These are phyloP conservation scores for Hippophae gyantsensis DNA, from an alignment of 306 rosid genomes.

Conservation along the genomic window DNA sequence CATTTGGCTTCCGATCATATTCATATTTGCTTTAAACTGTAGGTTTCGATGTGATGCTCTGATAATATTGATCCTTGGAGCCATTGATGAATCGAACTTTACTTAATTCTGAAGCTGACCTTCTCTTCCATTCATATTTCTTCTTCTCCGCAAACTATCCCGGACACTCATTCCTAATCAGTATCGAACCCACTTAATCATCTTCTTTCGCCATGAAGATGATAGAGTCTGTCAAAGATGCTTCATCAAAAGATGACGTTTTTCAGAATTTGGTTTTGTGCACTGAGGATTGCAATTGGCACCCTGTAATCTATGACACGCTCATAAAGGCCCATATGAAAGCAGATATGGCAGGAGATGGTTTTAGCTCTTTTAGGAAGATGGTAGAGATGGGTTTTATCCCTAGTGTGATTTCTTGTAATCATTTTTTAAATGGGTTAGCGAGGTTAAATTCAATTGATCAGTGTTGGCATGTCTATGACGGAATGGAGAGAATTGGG, in stretches of 20 bases:
- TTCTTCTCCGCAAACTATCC: no score
- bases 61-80: no score
- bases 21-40: no score
- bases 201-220: background rate
- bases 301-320: conserved; percentile 59
- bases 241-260: conserved; percentile 31
- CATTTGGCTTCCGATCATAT: no score
- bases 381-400: conserved; percentile 41
- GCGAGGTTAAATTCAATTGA: conserved; percentile 35
- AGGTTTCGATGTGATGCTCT: no score
- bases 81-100: no score
- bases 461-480: conserved; percentile 76
- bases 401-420: conserved; percentile 64
- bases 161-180: no score
- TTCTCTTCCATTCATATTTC: no score
- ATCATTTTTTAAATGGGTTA: conserved; percentile 53
- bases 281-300: conserved; percentile 73
- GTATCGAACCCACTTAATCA: no score
- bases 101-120: no score
- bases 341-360: conserved; percentile 47
- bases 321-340: conserved; percentile 78
- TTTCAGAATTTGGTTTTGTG: conserved; percentile 35
- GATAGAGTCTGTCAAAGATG: conserved; percentile 34
- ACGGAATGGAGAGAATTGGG: conserved; percentile 77
- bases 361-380: conserved; percentile 49